Conservation (phyloP, 2,329 filamentous ascomycete species). For the Emergomyces pasteurianus region DNA sequence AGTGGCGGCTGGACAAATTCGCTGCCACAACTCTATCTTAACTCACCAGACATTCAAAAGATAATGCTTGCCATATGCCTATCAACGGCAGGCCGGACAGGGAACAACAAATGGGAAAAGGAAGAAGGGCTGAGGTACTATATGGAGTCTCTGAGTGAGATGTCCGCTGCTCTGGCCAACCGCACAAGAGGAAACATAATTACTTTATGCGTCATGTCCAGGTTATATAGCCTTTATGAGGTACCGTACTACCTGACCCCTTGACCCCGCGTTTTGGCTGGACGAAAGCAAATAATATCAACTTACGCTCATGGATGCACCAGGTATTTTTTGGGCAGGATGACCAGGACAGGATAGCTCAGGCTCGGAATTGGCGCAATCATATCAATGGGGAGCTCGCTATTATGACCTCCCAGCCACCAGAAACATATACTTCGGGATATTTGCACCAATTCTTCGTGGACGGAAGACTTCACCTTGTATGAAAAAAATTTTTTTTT, state of each 20-base stretch:
- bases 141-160: constrained; percentile 4
- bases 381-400: constrained; percentile 5
- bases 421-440: constrained; percentile 2
- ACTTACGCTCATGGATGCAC: not conserved
- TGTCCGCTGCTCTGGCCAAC: constrained; percentile 1
- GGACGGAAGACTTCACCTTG: constrained; percentile 5
- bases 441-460: constrained; percentile 4
- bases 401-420: constrained; percentile 2
- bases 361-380: constrained; percentile 5
- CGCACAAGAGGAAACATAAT: constrained; percentile 1
- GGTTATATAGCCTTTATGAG: constrained; percentile 4
- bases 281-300: not conserved
- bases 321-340: constrained; percentile 5
- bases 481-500: not conserved
- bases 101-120: constrained; percentile 2
- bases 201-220: constrained; percentile 3
- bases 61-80: constrained; percentile 4
- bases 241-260: not conserved
- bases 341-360: constrained; percentile 3
- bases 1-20: constrained; percentile 5
- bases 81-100: constrained; percentile 1
- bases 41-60: constrained; percentile 2
- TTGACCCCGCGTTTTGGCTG: not conserved
- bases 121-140: constrained; percentile 4
- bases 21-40: constrained; percentile 1